Percentiles rank a stretch among this genome's conserved stretches.
Evolutionary conservation across 306 rosid species (phyloP).

Genomic region (Rosa lucieae): DNA sequence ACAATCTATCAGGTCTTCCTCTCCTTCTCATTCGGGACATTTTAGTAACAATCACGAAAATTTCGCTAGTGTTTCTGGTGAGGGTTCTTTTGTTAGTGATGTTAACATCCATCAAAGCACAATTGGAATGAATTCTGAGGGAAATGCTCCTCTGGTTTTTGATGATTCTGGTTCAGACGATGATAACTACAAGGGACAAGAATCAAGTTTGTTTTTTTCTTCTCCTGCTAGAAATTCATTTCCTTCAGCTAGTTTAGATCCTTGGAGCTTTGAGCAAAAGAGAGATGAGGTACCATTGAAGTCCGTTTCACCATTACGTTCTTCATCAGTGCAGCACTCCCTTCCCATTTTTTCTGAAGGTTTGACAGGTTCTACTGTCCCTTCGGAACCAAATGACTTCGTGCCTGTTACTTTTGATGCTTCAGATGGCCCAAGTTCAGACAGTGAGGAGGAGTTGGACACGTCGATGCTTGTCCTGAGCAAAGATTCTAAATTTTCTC

Average conservation of each 20-base stretch:
- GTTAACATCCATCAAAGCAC: slow-evolving; percentile 31
- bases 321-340: slow-evolving; percentile 20
- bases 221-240: slow-evolving; percentile 43
- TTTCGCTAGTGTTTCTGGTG: slow-evolving; percentile 29
- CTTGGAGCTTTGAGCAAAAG: slow-evolving; percentile 46
- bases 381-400: slow-evolving; percentile 48
- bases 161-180: slow-evolving; percentile 77
- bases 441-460: slow-evolving; percentile 48
- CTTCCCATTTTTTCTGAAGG: slow-evolving; percentile 46
- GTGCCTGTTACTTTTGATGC: slow-evolving; percentile 67
- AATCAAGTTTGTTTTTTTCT: slow-evolving; percentile 42
- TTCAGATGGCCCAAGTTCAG: slow-evolving; percentile 74
- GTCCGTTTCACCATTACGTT: slow-evolving; percentile 38
- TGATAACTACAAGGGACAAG: slow-evolving; percentile 49
- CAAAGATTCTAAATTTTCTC: slow-evolving; percentile 20
- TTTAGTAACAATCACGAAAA: slow-evolving; percentile 35
- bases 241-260: slow-evolving; percentile 36
- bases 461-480: slow-evolving; percentile 41
- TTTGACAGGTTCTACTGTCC: slow-evolving; percentile 35
- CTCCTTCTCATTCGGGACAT: slow-evolving; percentile 45
- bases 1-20: slow-evolving; percentile 37
- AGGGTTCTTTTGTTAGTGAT: slow-evolving; percentile 45
- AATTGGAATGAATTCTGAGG: slow-evolving; percentile 38
- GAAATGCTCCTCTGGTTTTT: slow-evolving; percentile 48
- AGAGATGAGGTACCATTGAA: slow-evolving; percentile 36